These are phyloP conservation scores for Phanerochaete carnosa DNA, from an alignment of 768 basidiomycete species.

Conservation along the genomic window DNA sequence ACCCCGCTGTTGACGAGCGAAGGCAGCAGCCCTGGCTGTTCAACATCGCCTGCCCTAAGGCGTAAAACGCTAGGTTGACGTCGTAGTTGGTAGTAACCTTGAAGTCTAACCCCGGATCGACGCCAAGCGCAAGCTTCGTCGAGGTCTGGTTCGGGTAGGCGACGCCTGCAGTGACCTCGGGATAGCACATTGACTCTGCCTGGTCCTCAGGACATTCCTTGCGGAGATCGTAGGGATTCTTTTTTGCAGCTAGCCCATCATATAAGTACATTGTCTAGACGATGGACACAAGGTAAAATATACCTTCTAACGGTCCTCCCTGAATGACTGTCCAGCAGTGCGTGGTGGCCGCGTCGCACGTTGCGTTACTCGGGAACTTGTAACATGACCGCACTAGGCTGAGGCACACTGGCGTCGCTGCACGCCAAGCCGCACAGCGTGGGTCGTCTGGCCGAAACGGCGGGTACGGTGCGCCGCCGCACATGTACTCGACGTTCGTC, in stretches of 20 bases:
- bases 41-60: slow-evolving; percentile 46
- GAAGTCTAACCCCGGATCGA: slow-evolving; percentile 30
- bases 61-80: slow-evolving; percentile 44
- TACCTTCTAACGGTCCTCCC: slow-evolving; percentile 49
- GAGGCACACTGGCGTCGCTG: slow-evolving; percentile 74
- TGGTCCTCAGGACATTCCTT: slow-evolving; percentile 41
- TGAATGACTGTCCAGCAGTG: slow-evolving; percentile 55
- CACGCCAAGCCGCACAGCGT: slow-evolving; percentile 58
- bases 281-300: slow-evolving; percentile 51
- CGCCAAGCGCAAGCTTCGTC: slow-evolving; percentile 43
- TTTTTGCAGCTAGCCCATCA: slow-evolving; percentile 42
- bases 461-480: slow-evolving; percentile 18
- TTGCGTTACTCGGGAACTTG: slow-evolving; percentile 49
- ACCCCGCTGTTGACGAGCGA: slow-evolving; percentile 45
- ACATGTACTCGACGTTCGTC: slow-evolving; percentile 22
- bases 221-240: slow-evolving; percentile 54
- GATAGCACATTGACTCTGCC: slow-evolving; percentile 30
- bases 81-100: slow-evolving; percentile 24
- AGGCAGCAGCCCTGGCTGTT: slow-evolving; percentile 44
- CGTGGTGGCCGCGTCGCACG: slow-evolving; percentile 62
- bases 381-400: slow-evolving; percentile 72
- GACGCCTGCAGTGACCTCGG: slow-evolving; percentile 47
- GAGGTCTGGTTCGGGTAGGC: slow-evolving; percentile 46
- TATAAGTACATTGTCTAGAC: not conserved
- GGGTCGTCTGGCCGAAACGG: slow-evolving; percentile 46